Evolutionary conservation across 2,329 filamentous ascomycete genomes (phyloP), one percentile per base, ranked within the genome.

Genomic region (Hypoxylon sp.): DNA sequence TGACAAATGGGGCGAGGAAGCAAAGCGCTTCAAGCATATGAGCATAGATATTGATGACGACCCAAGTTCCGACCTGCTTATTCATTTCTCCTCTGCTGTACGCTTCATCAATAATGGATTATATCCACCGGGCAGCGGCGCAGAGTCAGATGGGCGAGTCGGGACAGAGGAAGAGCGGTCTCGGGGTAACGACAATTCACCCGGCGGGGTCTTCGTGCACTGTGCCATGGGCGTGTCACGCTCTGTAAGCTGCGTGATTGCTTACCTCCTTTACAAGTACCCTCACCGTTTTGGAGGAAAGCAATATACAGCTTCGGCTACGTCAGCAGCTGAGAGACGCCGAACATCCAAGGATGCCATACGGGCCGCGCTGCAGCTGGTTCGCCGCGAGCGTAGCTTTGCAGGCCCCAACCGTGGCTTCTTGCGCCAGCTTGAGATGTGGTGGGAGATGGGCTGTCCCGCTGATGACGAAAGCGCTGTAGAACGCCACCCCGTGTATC

Each of bases 171-270:
- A 24, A 30, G 24, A 41, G 20, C 39, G 41, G 30, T 28, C 24
- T 15, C 46, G 43, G 28, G 57, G 55, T 41, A 53, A 49, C 41
- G 17, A 57, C 28, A 53, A 67, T 19, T 66, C 64, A 19, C 54
- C 71, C 19, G 79, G 80, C 26, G 84, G 79, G 13, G 84, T 88
- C 26, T 84, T 84, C 58, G 85, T 88, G 8, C 83, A 85, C 79
- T 97, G 95, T 84, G 94, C 93, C 20, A 97, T 97, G 89, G 95
- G 95, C 55, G 97, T 96, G 79, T 97, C 94, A 32, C 91, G 95
- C 62, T 98, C 94, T 49, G 91, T 94, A 69, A 90, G 93, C 30
- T 87, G 92, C 68, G 85, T 92, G 56, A 85, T 96, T 60, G 94
- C 95, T 64, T 98, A 94, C 78, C 82, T 98, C 52, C 90, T 98